Evolutionary conservation across 805 yeast species (phyloP), one percentile per base, ranked within the genome.

Genomic region (Metschnikowia noctiluminum): DNA sequence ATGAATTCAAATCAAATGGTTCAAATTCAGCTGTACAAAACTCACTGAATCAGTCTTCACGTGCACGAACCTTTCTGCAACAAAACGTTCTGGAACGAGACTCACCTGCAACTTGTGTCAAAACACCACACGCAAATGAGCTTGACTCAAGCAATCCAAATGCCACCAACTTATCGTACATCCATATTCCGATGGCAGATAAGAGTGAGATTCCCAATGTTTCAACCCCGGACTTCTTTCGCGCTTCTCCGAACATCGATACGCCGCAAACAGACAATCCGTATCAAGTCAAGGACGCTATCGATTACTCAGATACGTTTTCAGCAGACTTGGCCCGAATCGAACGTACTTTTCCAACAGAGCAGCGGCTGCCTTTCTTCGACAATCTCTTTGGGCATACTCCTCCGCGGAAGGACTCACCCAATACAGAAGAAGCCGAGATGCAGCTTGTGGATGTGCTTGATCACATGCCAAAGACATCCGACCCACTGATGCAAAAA

Each of bases 261-360:
- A 34, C 48, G 12, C 44, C 49, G 10, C 45, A n/a, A 13, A 21
- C 44, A n/a, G 41, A 35, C 7, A 14, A 11, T 9, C 21, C 42
- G 2, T 41, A 15, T 12, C 10, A 26, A n/a, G 42, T 7, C 5
- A n/a, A n/a, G n/a, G 21, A 26, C 12, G 30, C 31, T 28, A 9
- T 32, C 28, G 50, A 40, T 15, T 28, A 28, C 13, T 11, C 42
- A 11, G 54, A 51, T 27, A 34, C 31, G 21, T 51, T 48, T 28
- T 30, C 52, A 10, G 43, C 48, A 11, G 54, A 51, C 35, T 40
- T 51, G 13, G 54, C 54, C n/a, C 41, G 52, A 14, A 48, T 51
- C 28, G 52, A 48, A 35, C 30, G 39, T 8, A 43, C 51, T 26
- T 49, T 51, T 31, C 54, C 54, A 3, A 31, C 38, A 2, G 49